Conservation (phyloP, 805 yeast genomes). For the Clavispora santaluciae region DNA sequence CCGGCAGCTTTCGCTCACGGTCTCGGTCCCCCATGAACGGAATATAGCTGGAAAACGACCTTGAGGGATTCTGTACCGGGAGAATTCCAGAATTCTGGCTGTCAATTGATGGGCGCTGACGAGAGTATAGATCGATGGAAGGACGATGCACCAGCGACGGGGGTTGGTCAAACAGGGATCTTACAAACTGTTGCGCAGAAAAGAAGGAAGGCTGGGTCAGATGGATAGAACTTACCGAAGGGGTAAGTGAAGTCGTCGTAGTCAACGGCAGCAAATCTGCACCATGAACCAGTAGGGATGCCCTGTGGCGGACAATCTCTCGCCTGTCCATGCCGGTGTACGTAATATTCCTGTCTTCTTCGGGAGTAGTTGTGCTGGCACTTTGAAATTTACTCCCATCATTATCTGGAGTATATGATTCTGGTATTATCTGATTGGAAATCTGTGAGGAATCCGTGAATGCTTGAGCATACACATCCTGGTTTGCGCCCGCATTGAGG, state of each 20-base stretch:
- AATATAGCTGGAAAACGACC: constrained; percentile 34
- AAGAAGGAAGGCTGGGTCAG: constrained; percentile 41
- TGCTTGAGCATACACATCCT: neutral
- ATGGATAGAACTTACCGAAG: constrained; percentile 36
- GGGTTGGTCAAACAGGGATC: constrained; percentile 36
- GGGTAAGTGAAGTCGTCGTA: constrained; percentile 40
- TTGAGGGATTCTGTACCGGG: constrained; percentile 8
- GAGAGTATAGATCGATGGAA: constrained; percentile 30
- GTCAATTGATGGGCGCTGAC: constrained; percentile 27
- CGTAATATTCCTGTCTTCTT: neutral
- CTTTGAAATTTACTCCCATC: neutral
- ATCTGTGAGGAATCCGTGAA: neutral
- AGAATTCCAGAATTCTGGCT: constrained; percentile 20
- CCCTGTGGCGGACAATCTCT: constrained; percentile 10
- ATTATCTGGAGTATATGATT: neutral
- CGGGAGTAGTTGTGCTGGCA: neutral
- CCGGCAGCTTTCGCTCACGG: constrained; percentile 8
- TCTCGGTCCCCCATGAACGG: constrained; percentile 32
- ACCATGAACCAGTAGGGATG: constrained; percentile 10
- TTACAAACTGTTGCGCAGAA: constrained; percentile 38
- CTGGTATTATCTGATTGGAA: neutral
- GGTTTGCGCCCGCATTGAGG: neutral
- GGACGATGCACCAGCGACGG: constrained; percentile 25
- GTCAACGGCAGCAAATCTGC: constrained; percentile 39
- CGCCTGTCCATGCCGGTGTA: neutral